phyloP scores from a whole-genome alignment of 306 rosid genomes.

The Glycine soja region DNA sequence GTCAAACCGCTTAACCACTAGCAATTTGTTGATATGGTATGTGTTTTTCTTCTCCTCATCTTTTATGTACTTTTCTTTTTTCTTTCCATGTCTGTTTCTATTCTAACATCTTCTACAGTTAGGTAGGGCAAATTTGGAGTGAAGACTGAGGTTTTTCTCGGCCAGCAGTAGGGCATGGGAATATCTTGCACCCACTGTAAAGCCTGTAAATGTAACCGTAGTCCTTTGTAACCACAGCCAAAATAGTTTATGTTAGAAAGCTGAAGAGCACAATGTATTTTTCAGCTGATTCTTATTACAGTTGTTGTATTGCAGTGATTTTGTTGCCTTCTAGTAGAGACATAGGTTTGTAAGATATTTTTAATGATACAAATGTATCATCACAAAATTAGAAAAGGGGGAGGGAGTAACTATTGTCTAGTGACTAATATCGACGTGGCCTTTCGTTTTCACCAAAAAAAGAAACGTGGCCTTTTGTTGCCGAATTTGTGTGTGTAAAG shows the following conservation, averaged over 20 bases:
- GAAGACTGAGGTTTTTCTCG: conserved; percentile 24
- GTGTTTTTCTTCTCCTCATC: background rate
- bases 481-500: conserved; percentile 14
- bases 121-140: conserved; percentile 33
- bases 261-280: conserved; percentile 33
- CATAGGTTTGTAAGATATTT: conserved; percentile 25
- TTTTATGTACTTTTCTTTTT: background rate
- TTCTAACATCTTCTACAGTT: conserved; percentile 2
- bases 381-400: background rate
- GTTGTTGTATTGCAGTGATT: conserved; percentile 43
- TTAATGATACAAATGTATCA: conserved; percentile 17
- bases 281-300: conserved; percentile 39
- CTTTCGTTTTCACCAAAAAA: background rate
- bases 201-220: background rate
- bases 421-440: background rate
- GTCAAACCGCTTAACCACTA: conserved; percentile 48
- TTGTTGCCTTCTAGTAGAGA: conserved; percentile 31
- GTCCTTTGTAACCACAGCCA: conserved; percentile 29
- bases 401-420: background rate
- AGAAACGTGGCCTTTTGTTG: background rate
- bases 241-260: background rate
- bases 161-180: conserved; percentile 17
- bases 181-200: conserved; percentile 18
- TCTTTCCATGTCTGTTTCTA: background rate
- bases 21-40: conserved; percentile 50